Evolutionary conservation across 2,329 filamentous ascomycete genomes (phyloP), one percentile per base, ranked within the genome.

Genomic region (Aspergillus phoenicis): DNA sequence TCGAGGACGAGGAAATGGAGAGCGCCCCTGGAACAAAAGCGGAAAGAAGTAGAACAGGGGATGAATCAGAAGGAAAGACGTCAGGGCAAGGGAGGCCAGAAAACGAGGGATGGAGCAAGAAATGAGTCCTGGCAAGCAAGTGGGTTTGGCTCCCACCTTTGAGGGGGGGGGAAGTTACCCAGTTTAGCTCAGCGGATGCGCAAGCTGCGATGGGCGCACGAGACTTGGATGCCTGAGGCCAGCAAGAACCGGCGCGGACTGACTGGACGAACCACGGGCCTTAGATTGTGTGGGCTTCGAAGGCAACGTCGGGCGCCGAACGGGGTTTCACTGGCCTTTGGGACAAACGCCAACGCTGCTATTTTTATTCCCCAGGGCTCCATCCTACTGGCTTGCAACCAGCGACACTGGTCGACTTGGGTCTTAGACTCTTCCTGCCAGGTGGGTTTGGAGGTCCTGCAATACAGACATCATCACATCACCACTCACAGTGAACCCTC

Each of bases 91-190:
- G 45, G 57, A 58, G 28, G 13, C 10, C 10, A 36, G 20, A 22
- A 36, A 55, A 49, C 57, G 58, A 58, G 38, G 33, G 47, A 39
- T 38, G 20, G 30, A 33, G 26, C n/a, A 11, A 26, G 38, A 47
- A 33, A n/a, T 20, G 48, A 38, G 39, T 30, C 22, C 45, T 36
- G 49, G 52, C 54, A 22, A 52, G 58, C n/a, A 59, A 58, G 47
- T 30, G 24, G 47, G 28, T 17, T 36, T 30, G 47, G 6, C 28
- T 51, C 24, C 47, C 47, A 30, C 47, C 47, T 51, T 36, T 36
- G 33, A 36, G 30, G 30, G 26, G 28, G 47, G 47, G 20, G 52
- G 26, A 58, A 57, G 58, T 57, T 26, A 38, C 41, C 33, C 33
- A 36, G 33, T 36, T 36, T 36, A 36, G 33, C 33, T 53, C 47